phyloP scores from a whole-genome alignment of 371 early-diverging fungal genomes.

The Polyrhizophydium stewartii region DNA sequence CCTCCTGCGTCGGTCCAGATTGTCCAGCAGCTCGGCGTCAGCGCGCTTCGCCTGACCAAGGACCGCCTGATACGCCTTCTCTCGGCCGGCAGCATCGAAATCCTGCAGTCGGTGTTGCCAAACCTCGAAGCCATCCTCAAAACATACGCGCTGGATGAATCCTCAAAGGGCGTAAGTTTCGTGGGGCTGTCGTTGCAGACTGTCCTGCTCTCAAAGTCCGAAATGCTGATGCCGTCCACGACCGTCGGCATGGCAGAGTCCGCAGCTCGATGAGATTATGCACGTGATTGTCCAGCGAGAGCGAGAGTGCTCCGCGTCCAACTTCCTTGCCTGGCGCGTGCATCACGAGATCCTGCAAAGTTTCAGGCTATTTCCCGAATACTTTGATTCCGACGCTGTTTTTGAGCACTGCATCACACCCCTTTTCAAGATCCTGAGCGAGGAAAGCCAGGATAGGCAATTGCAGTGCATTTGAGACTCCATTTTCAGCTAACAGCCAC shows the following conservation, averaged over 20 bases:
- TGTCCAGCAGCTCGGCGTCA: background rate
- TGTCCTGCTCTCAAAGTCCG: too few relatives aligned
- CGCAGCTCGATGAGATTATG: too few relatives aligned
- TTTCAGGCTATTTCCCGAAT: constrained; percentile 4
- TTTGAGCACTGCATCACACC: constrained; percentile 7
- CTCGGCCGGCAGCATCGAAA: background rate
- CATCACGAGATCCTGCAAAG: constrained; percentile 1
- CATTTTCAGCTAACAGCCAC: too few relatives aligned
- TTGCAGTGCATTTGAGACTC: too few relatives aligned
- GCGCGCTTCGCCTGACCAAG: constrained; percentile 1
- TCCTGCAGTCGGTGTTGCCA: background rate
- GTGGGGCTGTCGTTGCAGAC: too few relatives aligned
- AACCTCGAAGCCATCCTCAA: constrained; percentile 1
- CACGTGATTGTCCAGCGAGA: background rate
- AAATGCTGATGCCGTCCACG: too few relatives aligned
- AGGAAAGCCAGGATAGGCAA: background rate
- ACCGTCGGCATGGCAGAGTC: too few relatives aligned
- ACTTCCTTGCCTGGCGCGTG: constrained; percentile 1
- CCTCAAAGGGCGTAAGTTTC: background rate
- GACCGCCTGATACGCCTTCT: background rate
- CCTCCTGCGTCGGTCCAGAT: background rate
- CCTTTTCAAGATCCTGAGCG: constrained; percentile 8
- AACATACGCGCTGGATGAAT: background rate
- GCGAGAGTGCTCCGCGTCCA: background rate
- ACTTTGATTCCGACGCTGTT: constrained; percentile 7